These are phyloP conservation scores for Cryptococcus amylolentus DNA, from an alignment of 1,284 basidiomycete species.

Conservation along the genomic window DNA sequence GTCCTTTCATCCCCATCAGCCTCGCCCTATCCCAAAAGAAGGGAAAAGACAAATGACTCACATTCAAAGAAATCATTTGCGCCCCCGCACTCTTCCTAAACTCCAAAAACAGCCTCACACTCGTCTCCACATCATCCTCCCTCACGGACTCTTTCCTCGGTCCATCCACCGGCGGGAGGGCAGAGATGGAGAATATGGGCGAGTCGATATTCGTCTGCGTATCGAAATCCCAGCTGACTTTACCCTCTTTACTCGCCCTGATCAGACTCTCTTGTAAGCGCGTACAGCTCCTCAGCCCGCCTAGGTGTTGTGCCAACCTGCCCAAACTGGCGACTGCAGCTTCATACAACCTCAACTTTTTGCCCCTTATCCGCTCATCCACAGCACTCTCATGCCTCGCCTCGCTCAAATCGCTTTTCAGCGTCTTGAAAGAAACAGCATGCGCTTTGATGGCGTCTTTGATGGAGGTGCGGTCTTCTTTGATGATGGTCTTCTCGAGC, in stretches of 20 bases:
- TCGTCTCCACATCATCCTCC: slow-evolving; percentile 59
- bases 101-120: slow-evolving; percentile 73
- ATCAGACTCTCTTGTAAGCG: slow-evolving; percentile 76
- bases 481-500: slow-evolving; percentile 57
- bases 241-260: slow-evolving; percentile 60
- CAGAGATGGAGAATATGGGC: slow-evolving; percentile 3
- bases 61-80: slow-evolving; percentile 70
- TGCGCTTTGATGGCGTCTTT: slow-evolving; percentile 73
- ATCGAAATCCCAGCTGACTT: slow-evolving; percentile 47
- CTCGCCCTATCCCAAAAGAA: no score
- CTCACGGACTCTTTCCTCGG: not conserved
- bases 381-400: slow-evolving; percentile 75
- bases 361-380: slow-evolving; percentile 51
- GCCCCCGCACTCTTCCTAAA: slow-evolving; percentile 78
- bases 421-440: slow-evolving; percentile 77
- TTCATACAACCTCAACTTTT: slow-evolving; percentile 64
- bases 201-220: slow-evolving; percentile 1
- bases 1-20: slow-evolving; percentile 19
- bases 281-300: slow-evolving; percentile 76
- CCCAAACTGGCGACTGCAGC: slow-evolving; percentile 79
- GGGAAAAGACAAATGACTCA: slow-evolving; percentile 47
- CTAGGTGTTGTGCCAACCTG: slow-evolving; percentile 86
- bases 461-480: slow-evolving; percentile 54
- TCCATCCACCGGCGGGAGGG: not conserved
- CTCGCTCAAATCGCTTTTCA: slow-evolving; percentile 77